Evolutionary conservation across 1,284 basidiomycete genomes (phyloP).

Genomic region (Apiotrichum laibachii): DNA sequence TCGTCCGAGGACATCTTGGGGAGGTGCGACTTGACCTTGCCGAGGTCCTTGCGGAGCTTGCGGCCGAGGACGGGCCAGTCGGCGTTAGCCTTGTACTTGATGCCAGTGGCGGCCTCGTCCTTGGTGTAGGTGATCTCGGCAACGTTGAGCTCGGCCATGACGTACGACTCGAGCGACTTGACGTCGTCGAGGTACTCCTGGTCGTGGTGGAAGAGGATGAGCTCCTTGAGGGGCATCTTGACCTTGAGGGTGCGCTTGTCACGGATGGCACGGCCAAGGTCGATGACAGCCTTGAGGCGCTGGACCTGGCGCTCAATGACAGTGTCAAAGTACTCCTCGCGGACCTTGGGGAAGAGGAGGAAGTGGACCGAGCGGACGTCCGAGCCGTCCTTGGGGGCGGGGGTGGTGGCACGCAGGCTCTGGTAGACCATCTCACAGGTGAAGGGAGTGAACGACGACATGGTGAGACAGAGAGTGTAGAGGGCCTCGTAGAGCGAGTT

Average conservation of each 20-base stretch:
- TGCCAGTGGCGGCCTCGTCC: conserved; percentile 81
- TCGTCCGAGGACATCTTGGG: conserved; percentile 76
- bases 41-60: conserved; percentile 91
- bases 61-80: conserved; percentile 94
- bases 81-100: conserved; percentile 86
- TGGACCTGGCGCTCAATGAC: conserved; percentile 93
- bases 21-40: conserved; percentile 83
- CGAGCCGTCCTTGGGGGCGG: conserved; percentile 63
- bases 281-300: conserved; percentile 92
- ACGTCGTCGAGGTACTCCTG: conserved; percentile 82
- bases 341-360: conserved; percentile 86
- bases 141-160: conserved; percentile 93
- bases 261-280: conserved; percentile 83
- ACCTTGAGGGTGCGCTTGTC: conserved; percentile 85
- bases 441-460: conserved; percentile 99
- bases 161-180: conserved; percentile 78
- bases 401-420: conserved; percentile 78
- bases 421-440: conserved; percentile 97
- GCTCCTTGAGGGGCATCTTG: conserved; percentile 82
- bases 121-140: conserved; percentile 84
- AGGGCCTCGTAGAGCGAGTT: conserved; percentile 96
- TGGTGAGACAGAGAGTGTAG: conserved; percentile 89
- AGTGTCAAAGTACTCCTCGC: conserved; percentile 93
- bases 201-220: conserved; percentile 91
- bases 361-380: conserved; percentile 95